Conservation (phyloP, 345 rosid genomes). For the Salix koriyanagi region DNA sequence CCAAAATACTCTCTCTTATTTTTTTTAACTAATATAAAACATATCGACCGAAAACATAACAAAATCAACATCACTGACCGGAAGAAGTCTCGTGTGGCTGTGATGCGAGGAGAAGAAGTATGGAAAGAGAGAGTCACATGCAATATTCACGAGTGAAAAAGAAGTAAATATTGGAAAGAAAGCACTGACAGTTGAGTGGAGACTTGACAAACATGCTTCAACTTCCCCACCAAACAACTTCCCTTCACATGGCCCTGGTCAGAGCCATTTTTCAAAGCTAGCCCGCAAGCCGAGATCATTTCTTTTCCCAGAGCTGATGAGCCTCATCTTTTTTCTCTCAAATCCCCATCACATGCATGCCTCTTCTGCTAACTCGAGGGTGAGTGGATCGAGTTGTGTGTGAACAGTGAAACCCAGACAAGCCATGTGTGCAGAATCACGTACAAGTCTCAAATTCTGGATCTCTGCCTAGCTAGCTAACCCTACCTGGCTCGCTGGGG, state of each 20-base stretch:
- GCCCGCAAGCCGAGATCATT: background rate
- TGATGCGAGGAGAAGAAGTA: conserved; percentile 5
- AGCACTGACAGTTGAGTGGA: background rate
- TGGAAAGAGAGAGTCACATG: conserved; percentile 13
- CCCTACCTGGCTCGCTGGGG: too few relatives aligned
- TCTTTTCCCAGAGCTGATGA: background rate
- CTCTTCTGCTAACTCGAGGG: background rate
- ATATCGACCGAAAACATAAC: too few relatives aligned
- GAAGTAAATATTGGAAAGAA: too few relatives aligned
- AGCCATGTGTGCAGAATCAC: background rate
- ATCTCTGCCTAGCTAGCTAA: too few relatives aligned
- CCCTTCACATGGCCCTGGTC: background rate
- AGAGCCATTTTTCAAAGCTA: background rate
- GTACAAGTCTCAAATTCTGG: too few relatives aligned
- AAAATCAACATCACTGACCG: too few relatives aligned
- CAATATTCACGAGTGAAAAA: too few relatives aligned
- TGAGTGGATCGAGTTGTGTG: too few relatives aligned
- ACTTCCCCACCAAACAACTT: background rate
- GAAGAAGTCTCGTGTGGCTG: background rate
- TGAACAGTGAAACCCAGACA: background rate
- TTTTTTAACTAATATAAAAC: too few relatives aligned
- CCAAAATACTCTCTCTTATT: too few relatives aligned
- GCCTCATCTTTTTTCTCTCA: background rate
- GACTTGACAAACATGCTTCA: background rate
- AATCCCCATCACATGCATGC: background rate